Percentiles rank a stretch among this genome's conserved stretches.
Conservation (phyloP, 129 eudicot species). For the Pseudognaphalium luteoalbum region DNA sequence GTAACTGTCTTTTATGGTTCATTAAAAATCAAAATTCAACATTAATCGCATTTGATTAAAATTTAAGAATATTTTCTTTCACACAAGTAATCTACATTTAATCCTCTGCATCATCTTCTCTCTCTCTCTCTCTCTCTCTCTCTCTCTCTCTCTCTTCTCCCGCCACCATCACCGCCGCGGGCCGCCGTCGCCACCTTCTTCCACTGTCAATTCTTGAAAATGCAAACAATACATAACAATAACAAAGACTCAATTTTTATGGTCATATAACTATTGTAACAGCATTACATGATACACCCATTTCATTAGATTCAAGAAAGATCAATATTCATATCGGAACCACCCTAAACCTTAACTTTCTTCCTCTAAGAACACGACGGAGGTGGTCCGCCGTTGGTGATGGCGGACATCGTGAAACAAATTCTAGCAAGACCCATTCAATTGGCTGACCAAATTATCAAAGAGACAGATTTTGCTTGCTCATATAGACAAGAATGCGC, state of each 20-base stretch:
- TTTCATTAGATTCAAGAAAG: constrained; percentile 21
- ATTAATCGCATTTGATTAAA: constrained; percentile 5
- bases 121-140: constrained; percentile 21
- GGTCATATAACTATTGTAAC: constrained; percentile 1
- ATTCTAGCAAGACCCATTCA: constrained; percentile 66
- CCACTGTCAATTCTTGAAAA: constrained; percentile 22
- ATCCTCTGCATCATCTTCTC: constrained; percentile 35
- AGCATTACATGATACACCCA: constrained; percentile 6
- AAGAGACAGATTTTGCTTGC: constrained; percentile 50
- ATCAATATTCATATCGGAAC: constrained; percentile 3
- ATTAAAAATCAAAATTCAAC: constrained; percentile 18
- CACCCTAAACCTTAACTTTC: neutral
- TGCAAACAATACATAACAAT: neutral
- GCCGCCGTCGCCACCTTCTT: constrained; percentile 40
- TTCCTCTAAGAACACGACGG: constrained; percentile 16
- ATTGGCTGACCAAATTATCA: constrained; percentile 64
- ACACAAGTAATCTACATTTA: neutral
- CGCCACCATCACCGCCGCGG: constrained; percentile 37
- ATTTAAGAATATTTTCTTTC: neutral
- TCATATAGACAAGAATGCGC: constrained; percentile 55
- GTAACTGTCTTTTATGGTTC: constrained; percentile 25
- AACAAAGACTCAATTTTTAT: neutral
- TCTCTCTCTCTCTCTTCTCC: constrained; percentile 24
- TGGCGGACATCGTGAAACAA: constrained; percentile 74
- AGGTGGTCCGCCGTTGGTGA: constrained; percentile 45